Conservation (phyloP, 176 grass and related monocot species). For the Paspalum notatum region DNA sequence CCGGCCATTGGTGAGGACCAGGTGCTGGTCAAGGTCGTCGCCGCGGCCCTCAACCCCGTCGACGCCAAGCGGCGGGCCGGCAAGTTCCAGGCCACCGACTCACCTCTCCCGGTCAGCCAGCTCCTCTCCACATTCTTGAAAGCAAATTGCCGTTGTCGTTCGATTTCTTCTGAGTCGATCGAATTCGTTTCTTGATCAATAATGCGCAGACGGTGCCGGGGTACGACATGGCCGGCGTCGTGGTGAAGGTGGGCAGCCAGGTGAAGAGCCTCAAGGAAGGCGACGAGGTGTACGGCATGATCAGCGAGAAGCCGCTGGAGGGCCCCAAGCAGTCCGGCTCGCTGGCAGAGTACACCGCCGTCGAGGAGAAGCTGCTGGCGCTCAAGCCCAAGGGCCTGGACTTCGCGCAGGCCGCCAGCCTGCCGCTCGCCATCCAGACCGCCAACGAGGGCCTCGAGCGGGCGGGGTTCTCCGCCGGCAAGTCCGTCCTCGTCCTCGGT, state of each 20-base stretch:
- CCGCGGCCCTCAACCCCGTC: conserved; percentile 85
- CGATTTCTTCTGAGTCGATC: too few relatives aligned
- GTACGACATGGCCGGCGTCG: conserved; percentile 84
- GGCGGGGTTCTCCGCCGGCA: conserved; percentile 61
- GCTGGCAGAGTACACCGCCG: conserved; percentile 79
- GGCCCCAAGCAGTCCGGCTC: conserved; percentile 84
- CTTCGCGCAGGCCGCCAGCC: conserved; percentile 66
- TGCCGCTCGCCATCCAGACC: conserved; percentile 75
- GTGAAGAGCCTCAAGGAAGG: conserved; percentile 70
- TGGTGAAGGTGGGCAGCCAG: conserved; percentile 75
- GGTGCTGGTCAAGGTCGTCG: conserved; percentile 76
- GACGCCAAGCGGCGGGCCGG: conserved; percentile 81
- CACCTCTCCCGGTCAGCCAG: conserved; percentile 66
- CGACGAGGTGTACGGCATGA: conserved; percentile 93
- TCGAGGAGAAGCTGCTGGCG: conserved; percentile 89
- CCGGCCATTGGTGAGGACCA: conserved; percentile 69
- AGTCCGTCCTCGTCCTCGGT: conserved; percentile 84
- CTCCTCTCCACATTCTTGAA: not conserved
- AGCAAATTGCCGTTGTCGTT: not conserved
- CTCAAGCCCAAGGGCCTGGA: conserved; percentile 72
- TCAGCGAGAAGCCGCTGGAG: conserved; percentile 87
- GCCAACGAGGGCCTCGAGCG: conserved; percentile 70
- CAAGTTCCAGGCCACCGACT: conserved; percentile 94
- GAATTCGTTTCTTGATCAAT: not conserved
- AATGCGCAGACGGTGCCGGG: conserved; percentile 77